Percentiles rank a stretch among this genome's conserved stretches.
Evolutionary conservation across 148 eudicot species (phyloP).

Genomic region (Fagopyrum esculentum): DNA sequence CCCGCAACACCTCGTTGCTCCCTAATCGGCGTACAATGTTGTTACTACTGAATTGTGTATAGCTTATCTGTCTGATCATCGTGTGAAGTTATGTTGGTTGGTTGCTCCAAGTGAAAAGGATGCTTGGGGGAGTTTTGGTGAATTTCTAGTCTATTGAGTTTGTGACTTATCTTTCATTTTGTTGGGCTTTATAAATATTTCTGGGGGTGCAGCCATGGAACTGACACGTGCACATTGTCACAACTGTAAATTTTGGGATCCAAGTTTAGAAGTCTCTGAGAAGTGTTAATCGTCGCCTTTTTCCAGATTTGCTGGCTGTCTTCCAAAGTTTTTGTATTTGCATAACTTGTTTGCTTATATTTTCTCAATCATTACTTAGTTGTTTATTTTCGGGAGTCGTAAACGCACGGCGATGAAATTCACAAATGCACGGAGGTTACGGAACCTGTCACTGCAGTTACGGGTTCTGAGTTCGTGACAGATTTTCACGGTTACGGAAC

Average conservation of each 20-base stretch:
- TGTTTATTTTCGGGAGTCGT: too few relatives aligned
- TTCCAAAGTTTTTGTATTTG: too few relatives aligned
- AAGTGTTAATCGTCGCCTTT: too few relatives aligned
- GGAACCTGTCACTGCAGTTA: too few relatives aligned
- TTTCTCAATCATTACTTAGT: too few relatives aligned
- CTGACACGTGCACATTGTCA: not conserved
- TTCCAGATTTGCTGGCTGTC: too few relatives aligned
- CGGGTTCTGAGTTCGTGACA: too few relatives aligned
- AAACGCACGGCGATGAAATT: too few relatives aligned
- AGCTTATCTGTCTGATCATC: not conserved
- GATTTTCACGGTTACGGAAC: too few relatives aligned
- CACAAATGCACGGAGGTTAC: too few relatives aligned
- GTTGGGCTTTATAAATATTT: not conserved
- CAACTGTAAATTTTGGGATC: not conserved
- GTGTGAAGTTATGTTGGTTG: constrained; percentile 7
- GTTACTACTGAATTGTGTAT: constrained; percentile 1
- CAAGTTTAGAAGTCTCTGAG: not conserved
- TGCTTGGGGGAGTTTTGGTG: constrained; percentile 9
- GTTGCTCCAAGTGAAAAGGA: constrained; percentile 2
- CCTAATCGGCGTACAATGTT: not conserved
- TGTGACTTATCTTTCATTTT: not conserved
- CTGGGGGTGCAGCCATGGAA: not conserved
- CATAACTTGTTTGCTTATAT: too few relatives aligned
- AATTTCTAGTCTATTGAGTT: not conserved
- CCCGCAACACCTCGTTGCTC: constrained; percentile 10